phyloP scores from a whole-genome alignment of 345 rosid genomes.

The Cochlearia excelsa region DNA sequence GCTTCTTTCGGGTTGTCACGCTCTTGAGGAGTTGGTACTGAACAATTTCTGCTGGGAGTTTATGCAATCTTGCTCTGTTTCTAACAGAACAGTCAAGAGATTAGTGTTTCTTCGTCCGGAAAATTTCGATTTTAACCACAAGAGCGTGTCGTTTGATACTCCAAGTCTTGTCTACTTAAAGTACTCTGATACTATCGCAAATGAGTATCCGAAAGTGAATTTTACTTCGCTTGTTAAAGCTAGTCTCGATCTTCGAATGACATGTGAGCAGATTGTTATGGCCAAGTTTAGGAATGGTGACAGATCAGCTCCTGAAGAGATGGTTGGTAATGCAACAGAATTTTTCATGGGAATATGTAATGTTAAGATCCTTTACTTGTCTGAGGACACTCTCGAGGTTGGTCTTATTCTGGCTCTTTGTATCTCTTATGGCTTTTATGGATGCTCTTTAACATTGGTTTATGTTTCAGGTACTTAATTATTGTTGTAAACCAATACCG shows the following conservation, averaged over 20 bases:
- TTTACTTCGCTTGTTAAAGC: conserved; percentile 17
- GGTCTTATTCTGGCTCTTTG: too few relatives aligned
- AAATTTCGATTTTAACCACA: not conserved
- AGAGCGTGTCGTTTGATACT: conserved; percentile 15
- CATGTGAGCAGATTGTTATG: not conserved
- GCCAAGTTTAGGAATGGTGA: too few relatives aligned
- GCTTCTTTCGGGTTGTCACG: too few relatives aligned
- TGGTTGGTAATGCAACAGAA: too few relatives aligned
- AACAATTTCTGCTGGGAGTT: not conserved
- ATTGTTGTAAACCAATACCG: too few relatives aligned
- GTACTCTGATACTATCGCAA: not conserved
- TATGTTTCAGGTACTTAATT: too few relatives aligned
- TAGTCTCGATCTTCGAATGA: not conserved
- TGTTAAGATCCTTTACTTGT: too few relatives aligned
- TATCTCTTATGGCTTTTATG: too few relatives aligned
- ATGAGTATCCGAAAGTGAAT: not conserved
- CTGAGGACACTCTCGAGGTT: too few relatives aligned
- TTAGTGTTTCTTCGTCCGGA: not conserved
- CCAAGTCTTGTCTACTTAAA: conserved; percentile 11
- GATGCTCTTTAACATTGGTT: too few relatives aligned
- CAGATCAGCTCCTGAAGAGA: not conserved
- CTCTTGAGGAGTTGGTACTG: too few relatives aligned
- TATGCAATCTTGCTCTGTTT: not conserved
- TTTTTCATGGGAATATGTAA: too few relatives aligned
- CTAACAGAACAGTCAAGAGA: not conserved